These are phyloP conservation scores for Diaporthe sp. DNA, from an alignment of 2,329 filamentous ascomycete species.

Conservation along the genomic window DNA sequence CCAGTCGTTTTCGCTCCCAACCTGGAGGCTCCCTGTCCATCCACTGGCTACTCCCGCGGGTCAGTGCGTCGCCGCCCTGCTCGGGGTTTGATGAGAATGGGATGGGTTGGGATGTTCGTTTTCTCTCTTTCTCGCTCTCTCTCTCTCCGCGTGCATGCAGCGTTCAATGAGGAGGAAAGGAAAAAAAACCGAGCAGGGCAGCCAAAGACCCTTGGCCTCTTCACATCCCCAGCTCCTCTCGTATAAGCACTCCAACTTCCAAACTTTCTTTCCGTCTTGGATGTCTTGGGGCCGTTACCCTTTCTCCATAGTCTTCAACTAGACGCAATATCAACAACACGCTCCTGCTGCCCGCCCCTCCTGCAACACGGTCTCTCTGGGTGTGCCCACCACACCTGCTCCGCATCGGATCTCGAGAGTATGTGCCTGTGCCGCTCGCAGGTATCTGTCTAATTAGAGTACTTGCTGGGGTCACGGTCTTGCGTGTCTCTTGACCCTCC, in stretches of 20 bases:
- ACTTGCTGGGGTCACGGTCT: neutral
- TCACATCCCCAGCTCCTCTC: neutral
- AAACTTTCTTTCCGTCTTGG: slow-evolving; percentile 1
- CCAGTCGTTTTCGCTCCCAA: slow-evolving; percentile 26
- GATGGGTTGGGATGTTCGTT: slow-evolving; percentile 15
- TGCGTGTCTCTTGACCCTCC: slow-evolving; percentile 30
- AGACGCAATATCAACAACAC: slow-evolving; percentile 21
- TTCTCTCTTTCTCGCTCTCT: neutral
- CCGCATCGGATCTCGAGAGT: neutral
- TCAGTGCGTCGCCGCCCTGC: slow-evolving; percentile 33
- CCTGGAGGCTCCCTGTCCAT: slow-evolving; percentile 20
- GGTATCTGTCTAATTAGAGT: slow-evolving; percentile 23
- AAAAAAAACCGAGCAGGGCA: neutral
- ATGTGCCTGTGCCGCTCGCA: slow-evolving; percentile 19
- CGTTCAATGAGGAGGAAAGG: neutral
- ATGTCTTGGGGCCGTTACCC: neutral
- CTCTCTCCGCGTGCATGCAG: neutral
- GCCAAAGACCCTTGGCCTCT: neutral
- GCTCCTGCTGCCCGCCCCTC: neutral
- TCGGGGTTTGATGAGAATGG: slow-evolving; percentile 12
- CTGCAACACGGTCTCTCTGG: neutral
- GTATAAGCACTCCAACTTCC: slow-evolving; percentile 19
- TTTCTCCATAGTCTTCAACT: slow-evolving; percentile 21
- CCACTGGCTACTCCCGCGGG: slow-evolving; percentile 28
- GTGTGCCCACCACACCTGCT: neutral